These are phyloP conservation scores for Daldinia loculata DNA, from an alignment of 495 filamentous ascomycete species.

Conservation along the genomic window DNA sequence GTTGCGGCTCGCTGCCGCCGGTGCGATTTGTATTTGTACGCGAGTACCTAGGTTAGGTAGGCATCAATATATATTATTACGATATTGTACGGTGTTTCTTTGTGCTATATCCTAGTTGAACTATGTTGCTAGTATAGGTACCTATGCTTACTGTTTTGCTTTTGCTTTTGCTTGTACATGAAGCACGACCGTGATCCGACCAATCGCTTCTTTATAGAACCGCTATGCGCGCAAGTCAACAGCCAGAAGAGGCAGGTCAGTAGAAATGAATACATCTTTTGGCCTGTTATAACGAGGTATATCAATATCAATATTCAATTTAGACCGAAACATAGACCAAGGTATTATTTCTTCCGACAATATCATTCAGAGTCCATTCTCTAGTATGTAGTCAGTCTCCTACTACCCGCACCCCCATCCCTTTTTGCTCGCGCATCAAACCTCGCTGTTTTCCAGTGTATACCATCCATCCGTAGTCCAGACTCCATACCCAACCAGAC, in stretches of 20 bases:
- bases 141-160: neutral
- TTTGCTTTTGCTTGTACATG: neutral
- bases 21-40: neutral
- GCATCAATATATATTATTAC: neutral
- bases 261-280: neutral
- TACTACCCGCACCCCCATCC: neutral
- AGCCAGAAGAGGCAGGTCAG: neutral
- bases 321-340: neutral
- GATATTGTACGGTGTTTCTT: neutral
- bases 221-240: neutral
- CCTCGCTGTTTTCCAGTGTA: neutral
- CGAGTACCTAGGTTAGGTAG: neutral
- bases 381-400: neutral
- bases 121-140: neutral
- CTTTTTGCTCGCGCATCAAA: neutral
- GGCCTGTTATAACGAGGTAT: neutral
- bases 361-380: neutral
- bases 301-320: neutral
- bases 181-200: neutral
- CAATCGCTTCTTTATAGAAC: neutral
- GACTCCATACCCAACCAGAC: neutral
- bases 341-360: neutral
- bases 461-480: neutral
- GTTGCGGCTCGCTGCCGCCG: conserved; percentile 1
- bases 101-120: no score